Percentiles rank a stretch among this genome's conserved stretches.
These are phyloP conservation scores for Radiomyces spectabilis DNA, from an alignment of 192 early-diverging fungal species.

Conservation along the genomic window DNA sequence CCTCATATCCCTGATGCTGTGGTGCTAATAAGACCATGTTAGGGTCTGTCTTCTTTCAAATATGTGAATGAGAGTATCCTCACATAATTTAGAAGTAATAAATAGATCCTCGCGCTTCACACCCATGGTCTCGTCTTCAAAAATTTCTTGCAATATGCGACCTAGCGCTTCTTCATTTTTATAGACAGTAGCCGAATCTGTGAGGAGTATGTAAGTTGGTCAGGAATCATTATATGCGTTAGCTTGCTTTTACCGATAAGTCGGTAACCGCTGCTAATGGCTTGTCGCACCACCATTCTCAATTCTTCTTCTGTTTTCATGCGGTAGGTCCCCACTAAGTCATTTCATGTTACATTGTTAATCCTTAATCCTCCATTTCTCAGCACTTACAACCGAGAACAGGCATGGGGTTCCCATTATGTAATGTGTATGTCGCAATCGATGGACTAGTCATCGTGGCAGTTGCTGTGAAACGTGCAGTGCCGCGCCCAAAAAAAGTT, in stretches of 20 bases:
- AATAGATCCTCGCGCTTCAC: conserved; percentile 56
- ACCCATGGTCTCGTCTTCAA: conserved; percentile 33
- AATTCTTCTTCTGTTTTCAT: conserved; percentile 27
- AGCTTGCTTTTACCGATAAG: conserved; percentile 25
- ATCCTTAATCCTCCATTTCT: not conserved
- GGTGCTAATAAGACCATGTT: conserved; percentile 46
- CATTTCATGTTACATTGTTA: not conserved
- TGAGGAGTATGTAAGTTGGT: not conserved
- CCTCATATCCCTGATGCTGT: conserved; percentile 58
- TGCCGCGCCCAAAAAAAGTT: no score
- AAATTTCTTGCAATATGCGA: conserved; percentile 33
- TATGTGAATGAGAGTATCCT: not conserved
- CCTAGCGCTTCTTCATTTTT: conserved; percentile 57
- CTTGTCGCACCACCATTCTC: conserved; percentile 25
- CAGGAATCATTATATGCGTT: not conserved
- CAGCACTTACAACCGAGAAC: not conserved
- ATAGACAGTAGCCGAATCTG: conserved; percentile 64
- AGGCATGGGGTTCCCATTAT: conserved; percentile 3
- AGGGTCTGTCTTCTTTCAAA: no score
- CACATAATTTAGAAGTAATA: conserved; percentile 62
- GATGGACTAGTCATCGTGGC: no score
- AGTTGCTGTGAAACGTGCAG: no score
- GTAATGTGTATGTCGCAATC: not conserved
- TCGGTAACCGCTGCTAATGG: conserved; percentile 34
- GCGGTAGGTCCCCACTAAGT: conserved; percentile 38